Base-by-base conservation (phyloP, 2,329 filamentous ascomycete species). In the Didymella lethalis region DNA sequence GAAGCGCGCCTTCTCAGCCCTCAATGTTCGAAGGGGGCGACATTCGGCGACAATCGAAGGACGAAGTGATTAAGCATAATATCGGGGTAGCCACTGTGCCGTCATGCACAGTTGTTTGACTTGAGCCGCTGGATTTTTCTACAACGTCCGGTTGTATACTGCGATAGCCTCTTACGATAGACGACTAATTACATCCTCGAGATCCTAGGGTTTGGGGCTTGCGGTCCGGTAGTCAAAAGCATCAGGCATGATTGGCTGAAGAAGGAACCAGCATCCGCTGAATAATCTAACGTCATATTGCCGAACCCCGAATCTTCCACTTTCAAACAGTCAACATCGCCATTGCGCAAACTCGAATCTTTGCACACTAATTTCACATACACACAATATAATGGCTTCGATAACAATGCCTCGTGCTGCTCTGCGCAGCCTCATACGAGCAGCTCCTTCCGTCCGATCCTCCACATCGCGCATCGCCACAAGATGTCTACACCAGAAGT, bases 401-500 rank as follows among this genome's bases (percentile, higher is more conserved):
- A 68, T 52, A 41, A 63, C 63, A 44, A 53, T 75, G 3, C 64
- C 74, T 14, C 71, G 71, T 28, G 62, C 65, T 57, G 70, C 68
- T 32, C 38, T 76, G 54, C 72, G 75, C 56, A 67, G 57, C 26
- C 58, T 76, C n/a, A 64, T 66, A 7, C 67, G 71, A 38, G 61
- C 70, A 20, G 58, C 64, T 31, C 60, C 72, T 1, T 63, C 66
- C 10, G 23, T 72, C 31, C 67, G 62, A 32, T 64, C 70, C 26
- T 61, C 59, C 63, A 54, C 65, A 47, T 59, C 65, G 45, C 67
- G 66, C 62, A 63, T 69, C 50, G 68, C 74, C 62, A 72, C 69
- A 57, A 74, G 74, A 70, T 75, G 71, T 54, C 66, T 77, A 26
- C 74, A 75, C 63, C 73, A 77, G 38, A 66, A 65, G 61, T 54